Base-by-base conservation (phyloP, 805 yeast genomes). In the Myxozyma neotropica region DNA sequence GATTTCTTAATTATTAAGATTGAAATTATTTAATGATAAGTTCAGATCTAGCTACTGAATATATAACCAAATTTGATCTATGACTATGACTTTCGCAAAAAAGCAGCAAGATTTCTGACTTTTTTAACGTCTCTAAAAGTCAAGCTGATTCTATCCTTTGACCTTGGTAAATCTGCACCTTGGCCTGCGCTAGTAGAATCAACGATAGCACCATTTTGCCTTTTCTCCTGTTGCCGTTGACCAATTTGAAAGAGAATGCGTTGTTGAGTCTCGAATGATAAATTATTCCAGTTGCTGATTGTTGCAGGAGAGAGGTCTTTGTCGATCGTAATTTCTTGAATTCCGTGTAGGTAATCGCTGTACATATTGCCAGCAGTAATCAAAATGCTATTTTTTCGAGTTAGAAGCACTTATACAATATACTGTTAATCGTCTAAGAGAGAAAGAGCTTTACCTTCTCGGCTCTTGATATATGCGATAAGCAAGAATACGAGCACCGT, bases 381-480 rank as follows among this genome's bases (percentile, higher is more conserved):
- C 19, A 61, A 46, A 3, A 61, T 57, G 21, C 65, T 61, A 33
- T n/a, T n/a, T n/a, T 3, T 17, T 10, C n/a, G n/a, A n/a, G 13
- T 13, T 44, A 24, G 17, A 6, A 33, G 33, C 29, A 47, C 12
- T 31, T 13, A n/a, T n/a, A 24, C 21, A 17, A 17, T 13, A 29
- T 45, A 8, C 17, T 29, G 31, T 15, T 8, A 21, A 3, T 26
- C 10, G 10, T 17, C 5, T 12, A 24, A 2, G 3, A 12, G 29
- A 27, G 13, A 4, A 31, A 39, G 31, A 19, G 4, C 1, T 47
- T 31, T 43, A 61, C 65, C 64, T 58, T 19, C 61, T 21, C 2
- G 65, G 65, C 43, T 61, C 65, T 42, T 61, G 65, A 39, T 55
- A 59, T 42, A 61, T 60, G 4, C 64, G 49, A 43, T 51, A 24